These are phyloP conservation scores for Huntiella moniliformis DNA, from an alignment of 2,329 filamentous ascomycete species.

Conservation along the genomic window DNA sequence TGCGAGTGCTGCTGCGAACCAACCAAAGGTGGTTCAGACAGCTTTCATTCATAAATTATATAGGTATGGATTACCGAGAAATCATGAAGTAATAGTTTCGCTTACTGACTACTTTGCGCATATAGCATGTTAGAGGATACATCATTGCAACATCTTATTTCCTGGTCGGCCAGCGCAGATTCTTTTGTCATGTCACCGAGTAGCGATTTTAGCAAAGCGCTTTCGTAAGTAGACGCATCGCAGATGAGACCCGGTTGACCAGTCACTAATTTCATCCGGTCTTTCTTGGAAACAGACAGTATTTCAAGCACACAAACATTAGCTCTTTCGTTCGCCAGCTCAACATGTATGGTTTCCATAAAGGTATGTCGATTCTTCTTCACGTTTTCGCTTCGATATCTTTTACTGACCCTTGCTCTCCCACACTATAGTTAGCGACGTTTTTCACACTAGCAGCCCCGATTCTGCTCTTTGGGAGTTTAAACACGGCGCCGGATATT, in stretches of 20 bases:
- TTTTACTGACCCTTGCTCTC: not conserved
- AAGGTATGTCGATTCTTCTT: constrained; percentile 40
- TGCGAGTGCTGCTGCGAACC: constrained; percentile 62
- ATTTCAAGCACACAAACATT: constrained; percentile 98
- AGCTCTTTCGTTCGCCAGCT: constrained; percentile 94
- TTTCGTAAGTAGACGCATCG: constrained; percentile 50
- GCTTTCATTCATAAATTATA: constrained; percentile 99
- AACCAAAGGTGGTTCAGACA: constrained; percentile 94
- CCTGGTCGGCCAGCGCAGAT: constrained; percentile 83
- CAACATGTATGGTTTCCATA: constrained; percentile 99
- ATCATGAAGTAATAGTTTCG: not conserved
- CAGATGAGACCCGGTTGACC: not conserved
- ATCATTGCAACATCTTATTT: constrained; percentile 84
- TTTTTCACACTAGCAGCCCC: constrained; percentile 86
- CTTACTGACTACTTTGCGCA: constrained; percentile 15
- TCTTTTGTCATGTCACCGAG: constrained; percentile 99
- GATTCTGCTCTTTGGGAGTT: constrained; percentile 97
- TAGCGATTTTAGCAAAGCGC: constrained; percentile 90
- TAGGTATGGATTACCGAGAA: constrained; percentile 38
- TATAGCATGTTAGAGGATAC: constrained; percentile 88
- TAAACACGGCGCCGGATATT: constrained; percentile 92
- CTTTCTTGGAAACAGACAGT: constrained; percentile 43
- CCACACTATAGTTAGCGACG: constrained; percentile 61
- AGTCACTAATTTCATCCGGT: not conserved
- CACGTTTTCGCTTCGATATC: not conserved